phyloP scores from a whole-genome alignment of 2,329 filamentous ascomycete species.

The Phialophora macrospora region DNA sequence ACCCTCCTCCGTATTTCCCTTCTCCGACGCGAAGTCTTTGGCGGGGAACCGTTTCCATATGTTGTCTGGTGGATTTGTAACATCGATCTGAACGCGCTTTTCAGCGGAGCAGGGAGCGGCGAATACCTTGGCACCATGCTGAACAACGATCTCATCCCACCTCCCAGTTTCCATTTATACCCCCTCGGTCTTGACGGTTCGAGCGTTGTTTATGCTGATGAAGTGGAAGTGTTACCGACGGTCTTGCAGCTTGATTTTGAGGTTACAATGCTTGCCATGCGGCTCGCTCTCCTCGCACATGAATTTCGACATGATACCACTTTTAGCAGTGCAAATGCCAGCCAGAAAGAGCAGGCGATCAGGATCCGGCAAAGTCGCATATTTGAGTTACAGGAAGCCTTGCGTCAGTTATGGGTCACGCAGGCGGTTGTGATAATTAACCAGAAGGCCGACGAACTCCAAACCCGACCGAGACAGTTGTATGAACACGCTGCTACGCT shows the following conservation, averaged over 20 bases:
- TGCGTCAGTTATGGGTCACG: slow-evolving; percentile 48
- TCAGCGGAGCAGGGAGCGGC: slow-evolving; percentile 58
- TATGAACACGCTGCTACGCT: slow-evolving; percentile 56
- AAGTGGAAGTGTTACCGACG: slow-evolving; percentile 46
- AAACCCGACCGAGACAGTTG: slow-evolving; percentile 44
- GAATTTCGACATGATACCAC: slow-evolving; percentile 47
- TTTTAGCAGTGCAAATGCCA: slow-evolving; percentile 31
- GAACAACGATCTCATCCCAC: slow-evolving; percentile 55
- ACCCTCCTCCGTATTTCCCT: slow-evolving; percentile 57
- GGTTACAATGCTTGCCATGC: slow-evolving; percentile 52
- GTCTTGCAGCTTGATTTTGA: slow-evolving; percentile 55
- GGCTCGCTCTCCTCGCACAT: slow-evolving; percentile 52
- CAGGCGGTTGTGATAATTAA: slow-evolving; percentile 46
- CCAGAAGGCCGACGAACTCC: slow-evolving; percentile 46
- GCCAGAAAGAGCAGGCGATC: slow-evolving; percentile 38
- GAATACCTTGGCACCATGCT: slow-evolving; percentile 57
- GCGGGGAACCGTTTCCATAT: slow-evolving; percentile 55
- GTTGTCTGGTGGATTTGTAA: slow-evolving; percentile 60
- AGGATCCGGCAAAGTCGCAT: slow-evolving; percentile 43
- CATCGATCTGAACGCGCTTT: slow-evolving; percentile 61
- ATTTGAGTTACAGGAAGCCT: slow-evolving; percentile 45
- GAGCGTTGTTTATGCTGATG: slow-evolving; percentile 47
- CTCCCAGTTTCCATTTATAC: slow-evolving; percentile 47
- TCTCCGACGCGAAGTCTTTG: slow-evolving; percentile 53
- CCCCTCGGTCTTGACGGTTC: slow-evolving; percentile 45